A percentile compares a stretch with the other conserved stretches of the same genome.
phyloP scores from a whole-genome alignment of 2,329 filamentous ascomycete genomes.

The Microdochium bolleyi region DNA sequence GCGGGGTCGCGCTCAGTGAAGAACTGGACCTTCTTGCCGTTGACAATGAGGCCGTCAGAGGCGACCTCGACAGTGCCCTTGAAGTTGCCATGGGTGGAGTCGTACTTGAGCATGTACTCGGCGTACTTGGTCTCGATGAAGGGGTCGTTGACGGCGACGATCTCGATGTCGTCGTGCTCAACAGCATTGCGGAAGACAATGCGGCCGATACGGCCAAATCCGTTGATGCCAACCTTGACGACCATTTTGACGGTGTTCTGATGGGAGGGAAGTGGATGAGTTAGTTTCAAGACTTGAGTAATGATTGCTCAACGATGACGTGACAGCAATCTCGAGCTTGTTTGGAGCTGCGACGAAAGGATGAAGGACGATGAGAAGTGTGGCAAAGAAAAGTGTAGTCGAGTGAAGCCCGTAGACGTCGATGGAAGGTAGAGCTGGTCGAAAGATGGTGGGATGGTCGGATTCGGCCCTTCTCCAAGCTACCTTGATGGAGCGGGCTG shows the following conservation, averaged over 20 bases:
- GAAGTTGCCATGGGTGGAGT: slow-evolving; percentile 94
- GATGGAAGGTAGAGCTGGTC: neutral
- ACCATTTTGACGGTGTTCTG: slow-evolving; percentile 32
- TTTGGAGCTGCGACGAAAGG: neutral
- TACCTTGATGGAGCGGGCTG: neutral
- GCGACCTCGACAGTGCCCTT: slow-evolving; percentile 79
- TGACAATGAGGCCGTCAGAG: slow-evolving; percentile 68
- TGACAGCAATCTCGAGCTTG: neutral
- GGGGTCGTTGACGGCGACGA: slow-evolving; percentile 97
- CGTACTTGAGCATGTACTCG: slow-evolving; percentile 99
- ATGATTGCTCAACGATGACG: neutral
- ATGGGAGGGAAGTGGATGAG: neutral
- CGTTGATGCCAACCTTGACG: slow-evolving; percentile 93
- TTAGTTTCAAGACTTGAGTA: neutral
- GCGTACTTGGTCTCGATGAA: slow-evolving; percentile 98
- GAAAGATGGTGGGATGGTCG: neutral
- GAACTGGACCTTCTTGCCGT: slow-evolving; percentile 93
- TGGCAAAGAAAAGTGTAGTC: neutral
- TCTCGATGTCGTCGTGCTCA: slow-evolving; percentile 80
- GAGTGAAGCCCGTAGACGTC: neutral
- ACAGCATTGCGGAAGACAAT: slow-evolving; percentile 98
- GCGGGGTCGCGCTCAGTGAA: slow-evolving; percentile 87
- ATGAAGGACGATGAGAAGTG: neutral
- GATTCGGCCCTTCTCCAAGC: neutral
- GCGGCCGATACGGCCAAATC: slow-evolving; percentile 98